Evolutionary conservation across 495 filamentous ascomycete species (phyloP), one percentile per base, ranked within the genome.

Genomic region (Geopyxis carbonaria): DNA sequence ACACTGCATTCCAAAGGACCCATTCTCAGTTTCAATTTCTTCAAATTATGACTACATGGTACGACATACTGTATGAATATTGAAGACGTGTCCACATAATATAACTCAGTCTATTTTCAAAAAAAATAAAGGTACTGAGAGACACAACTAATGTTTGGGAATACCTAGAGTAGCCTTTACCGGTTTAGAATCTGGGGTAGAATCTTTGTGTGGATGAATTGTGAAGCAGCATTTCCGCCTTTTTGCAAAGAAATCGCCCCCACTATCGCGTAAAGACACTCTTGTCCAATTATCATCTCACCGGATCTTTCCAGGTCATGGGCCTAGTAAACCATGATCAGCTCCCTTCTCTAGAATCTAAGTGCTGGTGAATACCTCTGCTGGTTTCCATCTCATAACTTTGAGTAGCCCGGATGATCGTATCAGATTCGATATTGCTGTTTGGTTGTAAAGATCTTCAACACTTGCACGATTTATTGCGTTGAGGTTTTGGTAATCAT

Each of bases 361-460:
- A 15, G 2, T 8, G 11, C 10, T 13, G 29, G 19, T 24, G 22
- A 53, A 53, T 63, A 93, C 86, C 59, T 73, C 66, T 54, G 68
- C 71, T 10, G 89, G 89, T 48, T 76, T 78, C 89, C 89, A 97
- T 60, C 89, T 69, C 44, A 87, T 56, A 14, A 94, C 83, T 6
- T 66, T 64, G 31, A 64, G 46, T 49, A 95, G 54, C 2, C 81
- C 76, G 8, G 23, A 25, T 13, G 21, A 13, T 13, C 15, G 13
- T 37, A 80, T 74, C n/a, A 70, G 65, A 15, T 65, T 49, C 19
- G 76, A 82, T 38, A 95, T 57, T 32, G 64, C 58, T 30, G 73
- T 67, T 31, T 92, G 45, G 51, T 78, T 75, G 5, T 60, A 50
- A 31, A 70, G 70, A 24, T 67, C 61, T 48, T 67, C 71, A 3